A percentile compares a stretch with the other conserved stretches of the same genome.
Evolutionary conservation across 257 asterid genomes (phyloP).

Genomic region (Ilex asprella): DNA sequence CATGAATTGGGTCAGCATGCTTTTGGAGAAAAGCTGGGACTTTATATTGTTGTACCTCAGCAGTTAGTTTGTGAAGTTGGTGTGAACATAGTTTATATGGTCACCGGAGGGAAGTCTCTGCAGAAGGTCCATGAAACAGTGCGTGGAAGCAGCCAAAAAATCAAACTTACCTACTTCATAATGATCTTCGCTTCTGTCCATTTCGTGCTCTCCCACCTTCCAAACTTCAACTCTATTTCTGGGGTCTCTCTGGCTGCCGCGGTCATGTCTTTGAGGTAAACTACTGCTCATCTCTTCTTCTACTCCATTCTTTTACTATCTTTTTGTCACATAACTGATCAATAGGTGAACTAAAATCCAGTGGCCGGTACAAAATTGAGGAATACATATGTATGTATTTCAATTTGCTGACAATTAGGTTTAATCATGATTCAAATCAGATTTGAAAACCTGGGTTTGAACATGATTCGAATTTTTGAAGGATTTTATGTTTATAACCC

Average conservation of each 20-base stretch:
- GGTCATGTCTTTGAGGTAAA: constrained; percentile 42
- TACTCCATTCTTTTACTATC: background rate
- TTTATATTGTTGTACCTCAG: constrained; percentile 41
- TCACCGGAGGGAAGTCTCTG: constrained; percentile 47
- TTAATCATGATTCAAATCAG: too few species aligned
- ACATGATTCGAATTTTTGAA: too few species aligned
- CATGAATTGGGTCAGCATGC: constrained; percentile 57
- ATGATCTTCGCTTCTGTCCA: constrained; percentile 45
- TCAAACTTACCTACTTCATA: constrained; percentile 36
- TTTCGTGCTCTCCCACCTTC: constrained; percentile 46
- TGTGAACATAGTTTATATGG: constrained; percentile 44
- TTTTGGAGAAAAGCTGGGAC: constrained; percentile 44
- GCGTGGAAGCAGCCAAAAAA: constrained; percentile 17
- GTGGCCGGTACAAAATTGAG: too few species aligned
- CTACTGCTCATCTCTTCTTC: background rate
- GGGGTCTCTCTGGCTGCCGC: constrained; percentile 52
- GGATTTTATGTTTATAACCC: too few species aligned
- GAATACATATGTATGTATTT: too few species aligned
- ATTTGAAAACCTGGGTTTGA: too few species aligned
- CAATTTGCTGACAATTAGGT: too few species aligned
- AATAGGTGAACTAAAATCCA: too few species aligned
- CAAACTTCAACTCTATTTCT: constrained; percentile 45
- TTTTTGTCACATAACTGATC: too few species aligned
- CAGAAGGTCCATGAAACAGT: constrained; percentile 37
- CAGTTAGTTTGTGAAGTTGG: constrained; percentile 48